Conservation (phyloP, 495 filamentous ascomycete genomes). For the Xylaria venustula region DNA sequence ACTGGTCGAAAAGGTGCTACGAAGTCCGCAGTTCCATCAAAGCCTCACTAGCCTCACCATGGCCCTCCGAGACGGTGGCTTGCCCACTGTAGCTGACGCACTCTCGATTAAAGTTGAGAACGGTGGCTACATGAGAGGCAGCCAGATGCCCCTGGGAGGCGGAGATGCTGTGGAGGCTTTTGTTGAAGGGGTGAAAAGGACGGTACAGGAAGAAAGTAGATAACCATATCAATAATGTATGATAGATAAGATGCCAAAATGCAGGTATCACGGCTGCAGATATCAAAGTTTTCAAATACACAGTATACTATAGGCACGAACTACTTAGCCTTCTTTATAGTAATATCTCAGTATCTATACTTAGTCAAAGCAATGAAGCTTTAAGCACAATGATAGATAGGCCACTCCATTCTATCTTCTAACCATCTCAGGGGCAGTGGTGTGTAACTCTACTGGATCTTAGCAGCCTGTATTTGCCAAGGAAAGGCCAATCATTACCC, state of each 20-base stretch:
- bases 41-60: constrained; percentile 79
- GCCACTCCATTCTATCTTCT: too few relatives aligned
- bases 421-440: too few relatives aligned
- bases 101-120: constrained; percentile 75
- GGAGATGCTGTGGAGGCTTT: constrained; percentile 89
- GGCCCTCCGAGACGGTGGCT: constrained; percentile 87
- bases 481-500: too few relatives aligned
- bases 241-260: neutral
- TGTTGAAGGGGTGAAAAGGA: constrained; percentile 78
- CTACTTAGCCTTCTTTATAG: too few relatives aligned
- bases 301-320: too few relatives aligned
- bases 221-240: neutral
- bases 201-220: constrained; percentile 57
- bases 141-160: constrained; percentile 79
- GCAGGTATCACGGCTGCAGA: neutral
- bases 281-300: too few relatives aligned
- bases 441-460: too few relatives aligned
- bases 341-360: too few relatives aligned
- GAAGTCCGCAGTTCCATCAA: constrained; percentile 87
- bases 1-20: constrained; percentile 78
- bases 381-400: too few relatives aligned
- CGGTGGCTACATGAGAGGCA: constrained; percentile 73
- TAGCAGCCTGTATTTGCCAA: too few relatives aligned
- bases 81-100: constrained; percentile 86
- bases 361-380: too few relatives aligned